Evolutionary conservation across 1,284 basidiomycete species (phyloP).

Genomic region (Coniferiporia sulphurascens): DNA sequence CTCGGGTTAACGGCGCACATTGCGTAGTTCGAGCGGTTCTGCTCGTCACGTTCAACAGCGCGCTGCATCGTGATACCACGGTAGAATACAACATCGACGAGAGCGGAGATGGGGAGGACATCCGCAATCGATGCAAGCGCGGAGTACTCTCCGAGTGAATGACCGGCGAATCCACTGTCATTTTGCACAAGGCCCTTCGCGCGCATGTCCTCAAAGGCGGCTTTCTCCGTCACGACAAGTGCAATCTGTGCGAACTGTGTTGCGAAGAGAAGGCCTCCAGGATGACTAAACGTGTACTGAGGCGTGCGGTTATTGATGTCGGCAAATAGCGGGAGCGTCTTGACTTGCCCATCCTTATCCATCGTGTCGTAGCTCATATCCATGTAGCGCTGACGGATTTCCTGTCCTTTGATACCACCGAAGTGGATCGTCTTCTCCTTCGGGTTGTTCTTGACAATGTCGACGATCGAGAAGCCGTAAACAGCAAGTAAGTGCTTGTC

Average conservation of each 20-base stretch:
- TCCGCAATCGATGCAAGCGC: slow-evolving; percentile 96
- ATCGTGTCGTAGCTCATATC: slow-evolving; percentile 97
- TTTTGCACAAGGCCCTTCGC: slow-evolving; percentile 91
- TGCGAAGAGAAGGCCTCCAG: slow-evolving; percentile 91
- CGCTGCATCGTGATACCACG: slow-evolving; percentile 99
- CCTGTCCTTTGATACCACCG: slow-evolving; percentile 97
- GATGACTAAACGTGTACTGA: slow-evolving; percentile 96
- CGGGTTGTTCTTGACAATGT: slow-evolving; percentile 97
- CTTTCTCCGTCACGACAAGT: slow-evolving; percentile 95
- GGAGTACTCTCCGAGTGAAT: slow-evolving; percentile 98
- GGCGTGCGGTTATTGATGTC: slow-evolving; percentile 91
- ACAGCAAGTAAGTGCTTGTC: slow-evolving; percentile 91
- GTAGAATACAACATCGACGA: slow-evolving; percentile 98
- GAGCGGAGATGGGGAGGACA: slow-evolving; percentile 91
- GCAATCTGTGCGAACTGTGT: slow-evolving; percentile 99
- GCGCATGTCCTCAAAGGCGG: slow-evolving; percentile 97
- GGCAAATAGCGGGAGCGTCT: slow-evolving; percentile 90
- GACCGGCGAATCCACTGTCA: slow-evolving; percentile 92
- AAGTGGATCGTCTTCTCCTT: slow-evolving; percentile 98
- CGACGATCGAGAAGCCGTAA: slow-evolving; percentile 97
- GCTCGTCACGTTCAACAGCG: slow-evolving; percentile 89
- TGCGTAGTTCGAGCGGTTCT: slow-evolving; percentile 93
- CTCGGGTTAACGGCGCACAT: slow-evolving; percentile 99
- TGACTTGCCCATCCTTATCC: slow-evolving; percentile 92
- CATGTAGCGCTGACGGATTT: slow-evolving; percentile 97